Evolutionary conservation across 2,329 filamentous ascomycete species (phyloP), one percentile per base, ranked within the genome.

Genomic region (Aspergillus texensis): DNA sequence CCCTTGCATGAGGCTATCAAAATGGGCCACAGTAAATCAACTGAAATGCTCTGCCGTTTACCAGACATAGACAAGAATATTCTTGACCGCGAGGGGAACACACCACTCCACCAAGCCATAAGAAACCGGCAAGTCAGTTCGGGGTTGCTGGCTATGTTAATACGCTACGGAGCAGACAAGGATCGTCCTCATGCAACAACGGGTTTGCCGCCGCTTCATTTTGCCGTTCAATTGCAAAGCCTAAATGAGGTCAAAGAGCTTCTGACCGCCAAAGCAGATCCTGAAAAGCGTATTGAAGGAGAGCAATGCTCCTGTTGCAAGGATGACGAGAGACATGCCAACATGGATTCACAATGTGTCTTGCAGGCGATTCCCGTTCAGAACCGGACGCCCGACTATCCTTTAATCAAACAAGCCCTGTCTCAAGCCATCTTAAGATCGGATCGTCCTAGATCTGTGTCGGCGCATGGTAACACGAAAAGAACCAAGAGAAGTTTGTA

Each of bases 1-100:
- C 12, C 58, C 8, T 21, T 60, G 19, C 58, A 60, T 30, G 58
- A 60, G 36, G 58, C 58, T 2, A 54, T 60, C 11, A 46, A 32
- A 6, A 10, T 2, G 6, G 34, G 26, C 9, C 36, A 45, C 36
- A 6, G 24, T 16, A 9, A 54, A 26, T 16, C 26, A 1, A 12
- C 24, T 11, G 16, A 46, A 10, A 53, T 26, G 28, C 46, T 60
- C 14, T 60, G 19, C 39, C 2, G 5, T 1, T 24, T 43, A 8
- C 48, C 21, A 4, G 14, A 28, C 16, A 39, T 26, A 5, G 24
- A 60, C 48, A 21, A 30, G 32, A 46, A 54, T 3, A 43, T 60
- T 16, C 1, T 45, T 24, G 58, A 60, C 16, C 6, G 28, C 9
- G 10, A 60, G 11, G 48, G 48, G n/a, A 60, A 60, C 6, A 43